These are phyloP conservation scores for Zygotorulaspora danielsina DNA, from an alignment of 805 yeast species.

Conservation along the genomic window DNA sequence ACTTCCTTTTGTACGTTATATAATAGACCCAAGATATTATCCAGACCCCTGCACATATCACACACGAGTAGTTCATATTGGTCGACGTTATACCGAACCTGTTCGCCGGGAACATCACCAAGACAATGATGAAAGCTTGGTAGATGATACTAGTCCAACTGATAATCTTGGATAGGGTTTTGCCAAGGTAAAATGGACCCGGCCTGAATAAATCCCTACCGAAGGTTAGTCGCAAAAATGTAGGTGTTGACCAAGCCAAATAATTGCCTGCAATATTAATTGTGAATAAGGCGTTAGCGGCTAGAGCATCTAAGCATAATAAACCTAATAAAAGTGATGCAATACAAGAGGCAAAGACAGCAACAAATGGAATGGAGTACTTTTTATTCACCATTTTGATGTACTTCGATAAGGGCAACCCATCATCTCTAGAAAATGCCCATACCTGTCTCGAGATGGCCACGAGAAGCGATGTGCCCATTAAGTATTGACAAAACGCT, in stretches of 20 bases:
- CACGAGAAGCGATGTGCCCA: conserved; percentile 61
- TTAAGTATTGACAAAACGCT: conserved; percentile 57
- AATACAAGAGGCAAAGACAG: conserved; percentile 45
- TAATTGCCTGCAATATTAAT: conserved; percentile 42
- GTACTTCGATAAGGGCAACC: conserved; percentile 56
- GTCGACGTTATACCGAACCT: conserved; percentile 32
- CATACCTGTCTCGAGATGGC: conserved; percentile 69
- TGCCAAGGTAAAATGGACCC: conserved; percentile 65
- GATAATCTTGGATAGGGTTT: conserved; percentile 41
- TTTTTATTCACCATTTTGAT: conserved; percentile 55
- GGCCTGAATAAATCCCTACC: conserved; percentile 52
- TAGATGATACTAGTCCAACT: conserved; percentile 48
- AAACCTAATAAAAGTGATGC: conserved; percentile 39
- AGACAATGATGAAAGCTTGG: conserved; percentile 48
- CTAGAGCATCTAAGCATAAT: conserved; percentile 40
- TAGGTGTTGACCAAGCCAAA: conserved; percentile 41
- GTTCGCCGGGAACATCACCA: conserved; percentile 58
- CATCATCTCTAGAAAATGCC: conserved; percentile 76
- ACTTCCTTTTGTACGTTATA: conserved; percentile 47
- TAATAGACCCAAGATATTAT: conserved; percentile 50
- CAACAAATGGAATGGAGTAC: conserved; percentile 59
- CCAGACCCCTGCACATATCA: conserved; percentile 61
- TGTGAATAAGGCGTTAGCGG: conserved; percentile 44
- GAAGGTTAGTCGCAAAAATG: conserved; percentile 39
- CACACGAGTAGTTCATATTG: conserved; percentile 70